Conservation (phyloP, 2,329 filamentous ascomycete species). For the Botryotinia calthae region DNA sequence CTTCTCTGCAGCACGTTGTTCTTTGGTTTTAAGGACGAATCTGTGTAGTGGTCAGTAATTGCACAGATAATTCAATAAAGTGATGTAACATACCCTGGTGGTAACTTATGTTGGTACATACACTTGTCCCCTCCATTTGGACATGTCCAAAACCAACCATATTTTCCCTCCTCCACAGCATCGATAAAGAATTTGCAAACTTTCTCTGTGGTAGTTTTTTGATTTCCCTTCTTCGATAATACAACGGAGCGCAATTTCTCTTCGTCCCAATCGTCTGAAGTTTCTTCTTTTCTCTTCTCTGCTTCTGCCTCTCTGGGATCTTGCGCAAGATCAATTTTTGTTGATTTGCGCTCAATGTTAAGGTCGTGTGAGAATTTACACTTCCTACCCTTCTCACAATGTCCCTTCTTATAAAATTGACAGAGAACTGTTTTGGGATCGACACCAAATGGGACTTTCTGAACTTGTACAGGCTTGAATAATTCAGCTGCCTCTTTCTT, state of each 20-base stretch:
- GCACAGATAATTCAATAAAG: neutral
- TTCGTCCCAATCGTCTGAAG: constrained; percentile 96
- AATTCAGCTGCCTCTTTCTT: constrained; percentile 76
- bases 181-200: constrained; percentile 99
- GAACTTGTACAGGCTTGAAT: constrained; percentile 87
- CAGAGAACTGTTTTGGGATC: constrained; percentile 97
- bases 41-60: constrained; percentile 47
- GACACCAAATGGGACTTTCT: constrained; percentile 96
- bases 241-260: constrained; percentile 91
- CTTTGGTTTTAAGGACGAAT: constrained; percentile 96
- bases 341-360: constrained; percentile 82
- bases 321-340: constrained; percentile 88
- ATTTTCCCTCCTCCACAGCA: constrained; percentile 96
- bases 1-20: constrained; percentile 93
- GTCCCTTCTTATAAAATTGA: constrained; percentile 94
- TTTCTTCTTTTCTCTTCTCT: constrained; percentile 82
- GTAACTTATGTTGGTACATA: constrained; percentile 96
- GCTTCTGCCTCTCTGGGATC: constrained; percentile 74
- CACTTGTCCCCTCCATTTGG: constrained; percentile 96
- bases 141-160: constrained; percentile 99
- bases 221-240: constrained; percentile 94
- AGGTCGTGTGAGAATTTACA: constrained; percentile 98
- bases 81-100: constrained; percentile 71
- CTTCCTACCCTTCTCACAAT: constrained; percentile 95
- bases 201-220: constrained; percentile 92